These are phyloP conservation scores for Sclerotinia glacialis DNA, from an alignment of 2,329 filamentous ascomycete species.

Conservation along the genomic window DNA sequence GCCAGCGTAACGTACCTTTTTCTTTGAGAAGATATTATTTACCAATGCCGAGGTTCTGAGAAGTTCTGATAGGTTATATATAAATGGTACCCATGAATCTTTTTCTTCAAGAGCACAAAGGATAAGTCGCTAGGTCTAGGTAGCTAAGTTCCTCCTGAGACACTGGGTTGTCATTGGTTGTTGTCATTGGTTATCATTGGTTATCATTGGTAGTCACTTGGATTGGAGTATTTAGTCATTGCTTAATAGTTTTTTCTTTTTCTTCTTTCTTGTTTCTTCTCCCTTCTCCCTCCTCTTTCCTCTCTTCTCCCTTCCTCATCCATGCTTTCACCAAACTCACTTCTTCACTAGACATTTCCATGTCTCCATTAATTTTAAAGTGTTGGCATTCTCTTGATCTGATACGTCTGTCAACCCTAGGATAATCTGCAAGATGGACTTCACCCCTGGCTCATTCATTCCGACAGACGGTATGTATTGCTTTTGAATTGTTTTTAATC, in stretches of 20 bases:
- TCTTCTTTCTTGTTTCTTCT: not conserved
- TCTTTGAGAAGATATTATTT: not conserved
- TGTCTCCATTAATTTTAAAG: conserved; percentile 4
- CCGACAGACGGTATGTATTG: not conserved
- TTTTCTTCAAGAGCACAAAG: not conserved
- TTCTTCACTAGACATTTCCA: not conserved
- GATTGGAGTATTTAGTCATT: not conserved
- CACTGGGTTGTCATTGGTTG: not conserved
- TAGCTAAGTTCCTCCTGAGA: not conserved
- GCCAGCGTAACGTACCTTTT: not conserved
- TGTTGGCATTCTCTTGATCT: not conserved
- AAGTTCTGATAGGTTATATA: too few species aligned
- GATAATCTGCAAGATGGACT: not conserved
- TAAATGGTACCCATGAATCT: not conserved
- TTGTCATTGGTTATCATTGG: too few species aligned
- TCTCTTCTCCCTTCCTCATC: not conserved
- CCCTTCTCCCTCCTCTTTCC: not conserved
- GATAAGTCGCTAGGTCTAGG: not conserved
- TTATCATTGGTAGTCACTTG: too few species aligned
- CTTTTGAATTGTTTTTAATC: not conserved
- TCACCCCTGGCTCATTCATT: not conserved
- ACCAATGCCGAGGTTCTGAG: not conserved
- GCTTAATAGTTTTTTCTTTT: not conserved
- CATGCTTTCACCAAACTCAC: not conserved
- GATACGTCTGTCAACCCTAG: not conserved